These are phyloP conservation scores for Dactylis glomerata DNA, from an alignment of 176 grass and related monocot species.

Conservation along the genomic window DNA sequence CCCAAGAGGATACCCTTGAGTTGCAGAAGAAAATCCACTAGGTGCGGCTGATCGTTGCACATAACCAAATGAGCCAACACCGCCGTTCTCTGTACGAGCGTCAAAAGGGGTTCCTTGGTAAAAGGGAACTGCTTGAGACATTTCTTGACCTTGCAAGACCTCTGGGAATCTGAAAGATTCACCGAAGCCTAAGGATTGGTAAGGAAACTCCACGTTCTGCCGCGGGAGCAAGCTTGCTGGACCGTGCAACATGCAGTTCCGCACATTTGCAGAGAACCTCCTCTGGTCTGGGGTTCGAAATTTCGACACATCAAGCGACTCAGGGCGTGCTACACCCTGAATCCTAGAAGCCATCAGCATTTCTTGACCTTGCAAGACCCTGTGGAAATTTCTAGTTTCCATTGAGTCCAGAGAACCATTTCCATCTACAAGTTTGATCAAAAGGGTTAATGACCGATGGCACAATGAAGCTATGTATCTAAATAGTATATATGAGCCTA, in stretches of 20 bases:
- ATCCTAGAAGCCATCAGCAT: slow-evolving; percentile 60
- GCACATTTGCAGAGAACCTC: slow-evolving; percentile 24
- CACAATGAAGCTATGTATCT: neutral
- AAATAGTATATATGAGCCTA: neutral
- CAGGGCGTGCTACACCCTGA: slow-evolving; percentile 29
- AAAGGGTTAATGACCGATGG: slow-evolving; percentile 5
- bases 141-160: slow-evolving; percentile 99
- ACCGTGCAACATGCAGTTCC: slow-evolving; percentile 26
- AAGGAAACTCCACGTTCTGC: slow-evolving; percentile 26
- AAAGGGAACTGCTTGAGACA: slow-evolving; percentile 41
- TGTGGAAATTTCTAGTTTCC: slow-evolving; percentile 60
- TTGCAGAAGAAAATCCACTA: slow-evolving; percentile 14
- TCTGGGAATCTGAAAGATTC: slow-evolving; percentile 68
- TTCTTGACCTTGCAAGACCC: slow-evolving; percentile 99
- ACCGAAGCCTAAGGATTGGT: slow-evolving; percentile 57
- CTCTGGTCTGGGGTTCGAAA: neutral
- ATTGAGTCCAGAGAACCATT: slow-evolving; percentile 47
- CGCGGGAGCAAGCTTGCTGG: neutral
- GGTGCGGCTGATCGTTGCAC: slow-evolving; percentile 3
- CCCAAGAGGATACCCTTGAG: slow-evolving; percentile 25
- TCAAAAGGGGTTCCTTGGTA: slow-evolving; percentile 25
- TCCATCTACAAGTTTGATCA: slow-evolving; percentile 60
- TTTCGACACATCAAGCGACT: slow-evolving; percentile 11
- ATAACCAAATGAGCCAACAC: slow-evolving; percentile 25
- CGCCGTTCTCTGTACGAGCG: slow-evolving; percentile 14